Base-by-base conservation (phyloP, 116 monocot genomes). In the Zostera marina region DNA sequence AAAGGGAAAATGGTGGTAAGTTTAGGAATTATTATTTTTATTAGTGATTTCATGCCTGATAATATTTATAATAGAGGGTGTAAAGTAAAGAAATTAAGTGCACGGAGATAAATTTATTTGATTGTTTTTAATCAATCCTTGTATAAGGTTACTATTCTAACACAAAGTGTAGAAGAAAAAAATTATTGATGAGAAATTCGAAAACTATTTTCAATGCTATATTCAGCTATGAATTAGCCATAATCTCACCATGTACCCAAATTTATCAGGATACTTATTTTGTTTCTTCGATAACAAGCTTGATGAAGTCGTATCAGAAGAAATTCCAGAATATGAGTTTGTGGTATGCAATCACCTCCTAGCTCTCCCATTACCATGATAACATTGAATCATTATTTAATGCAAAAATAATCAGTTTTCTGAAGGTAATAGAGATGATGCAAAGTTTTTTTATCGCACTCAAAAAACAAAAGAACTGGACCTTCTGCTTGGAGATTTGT, bases 401-500 rank as follows among this genome's bases (percentile, higher is more conserved):
- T 56, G 52, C 43, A 38, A 38, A 22, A 23, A 22, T 20, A 14
- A 67, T 56, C 74, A 96, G 98, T 98, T 98, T 69, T 83, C 76
- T 70, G 96, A 89, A 70, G 73, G 63, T 32, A 85, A 81, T 57
- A 78, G 85, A 5, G 81, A 79, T 24, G 80, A 85, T 53, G 78
- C 69, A 54, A 98, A 65, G 52, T 86, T 70, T 43, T 98, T 78
- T 63, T 98, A 98, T 89, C 98, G 73, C 53, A 98, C 85, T 44
- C 61, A 74, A 41, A 89, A 78, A 70, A 98, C 98, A 52, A 82
- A 74, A 73, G 98, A 98, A 65, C 59, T 98, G 70, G 98, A 98
- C 68, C 74, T 76, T 41, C 78, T 98, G 72, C 81, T 98, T 48
- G 98, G 98, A 40, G 98, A 98, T 77, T 86, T 98, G 55, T 90